Conservation (phyloP, 768 basidiomycete species). For the Mrakia blollopis region DNA sequence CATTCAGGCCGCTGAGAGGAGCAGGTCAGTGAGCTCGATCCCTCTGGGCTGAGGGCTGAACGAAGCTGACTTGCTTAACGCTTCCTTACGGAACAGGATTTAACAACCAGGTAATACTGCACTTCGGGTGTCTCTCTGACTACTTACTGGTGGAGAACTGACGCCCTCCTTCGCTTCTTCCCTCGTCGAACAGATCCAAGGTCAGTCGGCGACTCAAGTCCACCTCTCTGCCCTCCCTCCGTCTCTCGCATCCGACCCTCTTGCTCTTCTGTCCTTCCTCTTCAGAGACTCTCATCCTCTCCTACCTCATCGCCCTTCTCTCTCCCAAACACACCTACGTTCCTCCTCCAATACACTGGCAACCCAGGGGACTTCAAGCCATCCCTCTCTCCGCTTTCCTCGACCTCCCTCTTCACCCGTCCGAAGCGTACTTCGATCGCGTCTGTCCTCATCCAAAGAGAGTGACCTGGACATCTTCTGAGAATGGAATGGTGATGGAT, state of each 20-base stretch:
- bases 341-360: slow-evolving; percentile 1
- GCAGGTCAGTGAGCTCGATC: background rate
- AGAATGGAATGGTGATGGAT: background rate
- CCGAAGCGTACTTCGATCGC: background rate
- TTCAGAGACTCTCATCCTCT: slow-evolving; percentile 6
- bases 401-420: slow-evolving; percentile 1
- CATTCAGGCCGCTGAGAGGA: background rate
- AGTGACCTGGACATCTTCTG: background rate
- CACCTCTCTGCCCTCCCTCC: background rate
- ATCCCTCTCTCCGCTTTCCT: slow-evolving; percentile 4
- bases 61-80: background rate
- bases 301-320: background rate
- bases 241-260: background rate
- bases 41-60: background rate
- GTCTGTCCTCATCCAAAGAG: slow-evolving; percentile 4
- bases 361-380: background rate
- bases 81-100: background rate
- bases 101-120: background rate
- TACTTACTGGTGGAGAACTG: too few species aligned
- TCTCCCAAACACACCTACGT: background rate
- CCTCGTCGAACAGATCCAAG: slow-evolving; percentile 5
- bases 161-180: background rate
- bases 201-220: background rate
- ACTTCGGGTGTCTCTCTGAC: background rate
- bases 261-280: background rate